Evolutionary conservation across 2,329 filamentous ascomycete species (phyloP).

Genomic region (Tricladium varicosporioides): DNA sequence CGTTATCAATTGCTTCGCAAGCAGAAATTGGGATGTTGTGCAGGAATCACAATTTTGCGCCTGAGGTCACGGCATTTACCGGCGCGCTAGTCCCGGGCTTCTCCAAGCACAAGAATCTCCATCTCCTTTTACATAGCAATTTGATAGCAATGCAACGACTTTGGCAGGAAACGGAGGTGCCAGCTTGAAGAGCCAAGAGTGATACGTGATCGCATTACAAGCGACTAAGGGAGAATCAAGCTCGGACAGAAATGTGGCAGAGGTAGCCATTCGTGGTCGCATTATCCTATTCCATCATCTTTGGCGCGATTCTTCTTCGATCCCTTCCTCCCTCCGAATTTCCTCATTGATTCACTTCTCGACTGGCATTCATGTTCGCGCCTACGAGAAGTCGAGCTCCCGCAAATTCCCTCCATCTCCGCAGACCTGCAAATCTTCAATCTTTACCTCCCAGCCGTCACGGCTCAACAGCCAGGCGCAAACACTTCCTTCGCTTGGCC

Average conservation of each 20-base stretch:
- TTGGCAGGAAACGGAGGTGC: conserved; percentile 21
- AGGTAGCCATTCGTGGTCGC: conserved; percentile 21
- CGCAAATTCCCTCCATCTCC: conserved; percentile 7
- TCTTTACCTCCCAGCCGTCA: conserved; percentile 9
- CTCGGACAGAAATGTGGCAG: conserved; percentile 21
- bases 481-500: conserved; percentile 14
- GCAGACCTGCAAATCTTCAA: conserved; percentile 6
- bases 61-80: conserved; percentile 21
- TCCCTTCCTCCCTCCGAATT: conserved; percentile 12
- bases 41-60: conserved; percentile 7
- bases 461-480: conserved; percentile 11
- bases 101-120: conserved; percentile 19
- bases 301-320: conserved; percentile 8
- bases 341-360: conserved; percentile 19
- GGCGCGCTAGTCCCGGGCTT: conserved; percentile 17
- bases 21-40: conserved; percentile 3
- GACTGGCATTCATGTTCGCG: conserved; percentile 25
- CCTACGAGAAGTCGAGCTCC: conserved; percentile 20
- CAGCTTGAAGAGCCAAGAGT: conserved; percentile 27
- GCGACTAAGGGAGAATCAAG: conserved; percentile 16
- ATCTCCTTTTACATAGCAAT: conserved; percentile 29
- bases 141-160: conserved; percentile 27
- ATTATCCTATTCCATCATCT: conserved; percentile 19
- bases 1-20: not conserved
- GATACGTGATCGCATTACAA: conserved; percentile 26